Evolutionary conservation across 345 rosid genomes (phyloP), one percentile per base, ranked within the genome.

Genomic region (Turritis glabra): DNA sequence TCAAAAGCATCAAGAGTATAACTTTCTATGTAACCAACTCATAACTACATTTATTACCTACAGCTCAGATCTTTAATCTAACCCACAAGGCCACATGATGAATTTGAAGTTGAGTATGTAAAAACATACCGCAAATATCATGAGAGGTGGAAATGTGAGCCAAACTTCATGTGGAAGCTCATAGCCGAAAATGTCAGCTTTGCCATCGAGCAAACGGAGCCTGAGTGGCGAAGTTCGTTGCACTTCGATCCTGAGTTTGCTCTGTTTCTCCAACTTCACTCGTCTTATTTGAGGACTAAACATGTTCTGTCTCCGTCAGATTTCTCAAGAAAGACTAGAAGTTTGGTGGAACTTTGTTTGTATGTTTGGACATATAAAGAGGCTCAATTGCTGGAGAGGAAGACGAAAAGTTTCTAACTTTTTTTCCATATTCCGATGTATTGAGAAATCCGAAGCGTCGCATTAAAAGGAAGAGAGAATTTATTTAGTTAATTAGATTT

Each of bases 111-210:
- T 44, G 40, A 44, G 61, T 33, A 19, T 41, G 27, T 4, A 4
- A 26, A 10, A 63, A 46, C 81, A 77, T 80, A 90, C 97, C 0
- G 96, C 88, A 26, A 93, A 85, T 60, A 84, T 84, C 58, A 66
- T 77, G 30, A 81, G 89, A 22, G 97, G 96, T 17, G 90, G 87
- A 77, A 93, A 86, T 17, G 89, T 78, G 73, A 90, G 79, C 96
- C 96, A 88, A 41, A 81, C 82, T 73, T 89, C 80, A 5, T 78
- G 89, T 23, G 92, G 94, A 50, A 91, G 77, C 79, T 90, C 88
- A 37, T 87, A 83, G 62, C 97, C 96, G 35, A 81, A 93, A 64
- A 93, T 89, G 81, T 90, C 97, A 19, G 89, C 96, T 2, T 79
- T 82, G 61, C 96, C 97, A 62, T 84, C 71, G 58, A 93, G 80